A percentile compares a stretch with the other conserved stretches of the same genome.
These are phyloP conservation scores for Hypoxylon lenormandii DNA, from an alignment of 495 filamentous ascomycete genomes.

Conservation along the genomic window DNA sequence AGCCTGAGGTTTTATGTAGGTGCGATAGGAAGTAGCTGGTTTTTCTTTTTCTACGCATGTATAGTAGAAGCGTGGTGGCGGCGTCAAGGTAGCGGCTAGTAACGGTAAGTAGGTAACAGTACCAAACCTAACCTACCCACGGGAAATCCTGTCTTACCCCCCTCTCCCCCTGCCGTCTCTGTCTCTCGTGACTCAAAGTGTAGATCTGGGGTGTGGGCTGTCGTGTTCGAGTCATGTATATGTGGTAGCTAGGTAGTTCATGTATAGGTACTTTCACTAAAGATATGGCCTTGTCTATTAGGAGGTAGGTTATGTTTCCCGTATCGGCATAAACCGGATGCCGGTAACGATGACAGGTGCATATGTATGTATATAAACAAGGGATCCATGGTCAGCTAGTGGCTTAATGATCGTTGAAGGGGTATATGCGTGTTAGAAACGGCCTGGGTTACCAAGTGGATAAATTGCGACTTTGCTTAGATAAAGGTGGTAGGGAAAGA, in stretches of 20 bases:
- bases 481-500: not conserved
- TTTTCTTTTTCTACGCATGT: no score
- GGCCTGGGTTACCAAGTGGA: not conserved
- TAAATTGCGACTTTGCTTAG: not conserved
- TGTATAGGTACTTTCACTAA: constrained; percentile 8
- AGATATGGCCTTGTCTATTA: not conserved
- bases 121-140: constrained; percentile 5
- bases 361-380: constrained; percentile 15
- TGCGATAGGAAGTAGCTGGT: not conserved
- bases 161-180: no score
- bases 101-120: constrained; percentile 40
- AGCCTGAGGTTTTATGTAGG: not conserved
- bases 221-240: not conserved
- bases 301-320: no score
- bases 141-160: not conserved
- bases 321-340: constrained; percentile 25
- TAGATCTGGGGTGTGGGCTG: not conserved
- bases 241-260: not conserved
- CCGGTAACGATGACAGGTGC: constrained; percentile 21
- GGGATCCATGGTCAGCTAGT: not conserved
- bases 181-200: not conserved
- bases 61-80: not conserved
- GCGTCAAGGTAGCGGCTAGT: constrained; percentile 34
- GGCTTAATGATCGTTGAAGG: no score
- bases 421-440: not conserved